Evolutionary conservation across 2,329 filamentous ascomycete genomes (phyloP).

Genomic region (Fusarium newnesense): DNA sequence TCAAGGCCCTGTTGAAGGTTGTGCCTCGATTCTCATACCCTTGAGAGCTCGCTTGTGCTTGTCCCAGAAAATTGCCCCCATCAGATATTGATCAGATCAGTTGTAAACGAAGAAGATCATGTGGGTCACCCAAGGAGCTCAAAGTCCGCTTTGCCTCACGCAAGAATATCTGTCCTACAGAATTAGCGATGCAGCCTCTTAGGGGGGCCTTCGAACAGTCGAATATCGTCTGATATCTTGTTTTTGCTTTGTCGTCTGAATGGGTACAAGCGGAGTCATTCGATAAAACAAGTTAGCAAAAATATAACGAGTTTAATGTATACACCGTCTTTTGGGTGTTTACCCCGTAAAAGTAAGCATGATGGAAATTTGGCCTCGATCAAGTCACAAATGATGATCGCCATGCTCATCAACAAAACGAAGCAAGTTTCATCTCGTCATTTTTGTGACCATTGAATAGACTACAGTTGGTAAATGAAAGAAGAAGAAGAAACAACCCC

Average conservation of each 20-base stretch:
- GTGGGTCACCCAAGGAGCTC: conserved; percentile 17
- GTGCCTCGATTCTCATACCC: neutral
- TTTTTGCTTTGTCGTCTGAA: neutral
- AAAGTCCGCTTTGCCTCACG: conserved; percentile 18
- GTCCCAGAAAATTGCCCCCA: neutral
- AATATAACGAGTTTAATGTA: neutral
- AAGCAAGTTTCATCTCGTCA: conserved; percentile 27
- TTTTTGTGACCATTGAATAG: neutral
- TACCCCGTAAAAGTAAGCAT: neutral
- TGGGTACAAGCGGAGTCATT: neutral
- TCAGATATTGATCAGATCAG: conserved; percentile 19
- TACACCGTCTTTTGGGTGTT: conserved; percentile 36
- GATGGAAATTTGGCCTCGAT: neutral
- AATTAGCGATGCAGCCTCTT: neutral
- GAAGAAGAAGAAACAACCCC: neutral
- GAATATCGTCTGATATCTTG: conserved; percentile 1
- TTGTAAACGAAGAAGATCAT: neutral
- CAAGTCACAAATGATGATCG: conserved; percentile 23
- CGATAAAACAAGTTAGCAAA: neutral
- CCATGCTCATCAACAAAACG: neutral
- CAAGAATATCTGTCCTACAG: neutral
- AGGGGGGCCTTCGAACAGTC: neutral
- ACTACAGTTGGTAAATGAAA: neutral
- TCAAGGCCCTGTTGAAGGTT: neutral
- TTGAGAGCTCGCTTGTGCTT: conserved; percentile 7